phyloP scores from a whole-genome alignment of 352 stramenopile species.

The Phytophthora multivora region DNA sequence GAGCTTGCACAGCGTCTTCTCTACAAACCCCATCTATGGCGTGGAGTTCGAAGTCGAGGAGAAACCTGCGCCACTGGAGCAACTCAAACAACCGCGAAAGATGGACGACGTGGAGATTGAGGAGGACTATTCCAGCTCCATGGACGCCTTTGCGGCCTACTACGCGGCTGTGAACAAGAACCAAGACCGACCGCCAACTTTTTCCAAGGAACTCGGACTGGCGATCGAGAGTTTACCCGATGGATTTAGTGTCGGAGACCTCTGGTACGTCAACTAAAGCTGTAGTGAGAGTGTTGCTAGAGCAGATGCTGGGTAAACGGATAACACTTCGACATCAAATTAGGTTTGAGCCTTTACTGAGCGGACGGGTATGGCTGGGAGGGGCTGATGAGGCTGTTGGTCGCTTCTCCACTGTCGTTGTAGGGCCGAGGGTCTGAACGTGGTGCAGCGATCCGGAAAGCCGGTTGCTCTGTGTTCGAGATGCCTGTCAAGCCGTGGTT shows the following conservation, averaged over 20 bases:
- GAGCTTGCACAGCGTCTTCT: conserved; percentile 84
- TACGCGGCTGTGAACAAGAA: conserved; percentile 89
- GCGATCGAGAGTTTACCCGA: conserved; percentile 86
- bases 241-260: conserved; percentile 67
- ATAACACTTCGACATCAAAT: background rate
- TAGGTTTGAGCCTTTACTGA: background rate
- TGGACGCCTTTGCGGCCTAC: conserved; percentile 91
- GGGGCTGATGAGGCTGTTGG: conserved; percentile 23
- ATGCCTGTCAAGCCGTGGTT: conserved; percentile 9
- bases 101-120: conserved; percentile 92
- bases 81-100: conserved; percentile 72
- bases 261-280: conserved; percentile 71
- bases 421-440: background rate
- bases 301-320: background rate
- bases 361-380: conserved; percentile 1
- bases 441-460: conserved; percentile 5
- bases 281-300: background rate
- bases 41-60: conserved; percentile 89
- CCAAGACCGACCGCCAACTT: conserved; percentile 71
- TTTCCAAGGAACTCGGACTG: conserved; percentile 81
- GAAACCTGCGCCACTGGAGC: conserved; percentile 61
- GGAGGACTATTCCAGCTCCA: conserved; percentile 81
- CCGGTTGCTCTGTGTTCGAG: conserved; percentile 11
- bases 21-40: conserved; percentile 88
- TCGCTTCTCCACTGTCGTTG: background rate